Conservation (phyloP, 129 eudicot species). For the Pseudognaphalium luteoalbum region DNA sequence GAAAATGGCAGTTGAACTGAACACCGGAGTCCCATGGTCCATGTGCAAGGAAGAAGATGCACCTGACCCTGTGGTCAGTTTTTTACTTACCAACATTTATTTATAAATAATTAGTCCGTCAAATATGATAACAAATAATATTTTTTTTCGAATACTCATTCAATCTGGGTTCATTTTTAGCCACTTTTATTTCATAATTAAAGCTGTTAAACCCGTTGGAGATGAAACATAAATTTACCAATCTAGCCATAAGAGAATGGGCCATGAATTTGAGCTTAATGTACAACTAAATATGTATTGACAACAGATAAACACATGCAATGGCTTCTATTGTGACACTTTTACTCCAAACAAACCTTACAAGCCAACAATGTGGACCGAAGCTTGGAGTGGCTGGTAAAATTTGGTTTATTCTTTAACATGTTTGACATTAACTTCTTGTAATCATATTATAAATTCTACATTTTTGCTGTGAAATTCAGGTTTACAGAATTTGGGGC, state of each 20-base stretch:
- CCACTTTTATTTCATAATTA: not conserved
- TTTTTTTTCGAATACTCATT: no score
- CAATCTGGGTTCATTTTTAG: no score
- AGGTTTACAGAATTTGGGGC: conserved; percentile 97
- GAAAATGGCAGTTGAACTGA: conserved; percentile 76
- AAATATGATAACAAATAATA: no score
- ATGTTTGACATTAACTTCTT: not conserved
- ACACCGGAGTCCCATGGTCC: conserved; percentile 92
- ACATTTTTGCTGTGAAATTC: not conserved
- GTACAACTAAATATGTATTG: conserved; percentile 5
- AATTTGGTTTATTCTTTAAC: not conserved
- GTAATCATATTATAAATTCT: not conserved
- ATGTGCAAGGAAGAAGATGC: conserved; percentile 97
- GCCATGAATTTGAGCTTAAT: not conserved
- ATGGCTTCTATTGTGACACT: conserved; percentile 84
- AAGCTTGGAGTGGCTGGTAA: conserved; percentile 99
- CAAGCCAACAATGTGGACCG: conserved; percentile 95
- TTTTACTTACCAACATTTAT: not conserved
- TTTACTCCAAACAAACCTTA: conserved; percentile 81
- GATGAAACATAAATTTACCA: not conserved
- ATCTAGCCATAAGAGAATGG: not conserved
- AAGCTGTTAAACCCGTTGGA: not conserved
- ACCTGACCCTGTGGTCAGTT: conserved; percentile 84
- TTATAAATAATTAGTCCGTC: not conserved
- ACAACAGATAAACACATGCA: conserved; percentile 84